Percentiles rank a stretch among this genome's conserved stretches.
These are phyloP conservation scores for Ceratocystis destructans DNA, from an alignment of 2,329 filamentous ascomycete species.

Conservation along the genomic window DNA sequence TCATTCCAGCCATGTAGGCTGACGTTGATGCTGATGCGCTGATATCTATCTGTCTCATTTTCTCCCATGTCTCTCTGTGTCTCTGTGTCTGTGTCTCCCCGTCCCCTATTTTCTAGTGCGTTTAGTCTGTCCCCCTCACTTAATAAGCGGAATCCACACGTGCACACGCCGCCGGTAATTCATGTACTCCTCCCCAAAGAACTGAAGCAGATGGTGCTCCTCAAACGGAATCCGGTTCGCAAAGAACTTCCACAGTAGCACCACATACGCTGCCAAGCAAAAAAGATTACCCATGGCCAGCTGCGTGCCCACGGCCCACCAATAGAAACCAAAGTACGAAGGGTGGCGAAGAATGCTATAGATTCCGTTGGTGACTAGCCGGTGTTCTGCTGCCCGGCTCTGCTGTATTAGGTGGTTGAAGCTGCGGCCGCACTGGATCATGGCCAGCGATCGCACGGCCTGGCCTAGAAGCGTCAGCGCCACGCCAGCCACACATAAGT, in stretches of 20 bases:
- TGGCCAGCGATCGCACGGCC: conserved; percentile 61
- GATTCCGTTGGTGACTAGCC: conserved; percentile 69
- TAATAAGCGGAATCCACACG: conserved; percentile 63
- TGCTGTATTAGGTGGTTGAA: conserved; percentile 84
- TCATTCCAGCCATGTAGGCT: too few relatives aligned
- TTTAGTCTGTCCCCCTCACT: neutral
- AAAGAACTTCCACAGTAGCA: conserved; percentile 81
- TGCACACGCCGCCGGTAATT: conserved; percentile 56
- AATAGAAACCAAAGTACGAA: conserved; percentile 96
- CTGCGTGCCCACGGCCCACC: conserved; percentile 94
- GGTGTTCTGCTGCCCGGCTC: conserved; percentile 52
- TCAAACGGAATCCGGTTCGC: conserved; percentile 58
- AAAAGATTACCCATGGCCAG: conserved; percentile 72
- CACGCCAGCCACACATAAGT: conserved; percentile 36
- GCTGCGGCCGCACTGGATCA: conserved; percentile 75
- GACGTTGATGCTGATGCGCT: too few relatives aligned
- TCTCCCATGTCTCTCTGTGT: neutral
- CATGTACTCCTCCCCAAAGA: conserved; percentile 75
- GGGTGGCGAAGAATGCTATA: conserved; percentile 71
- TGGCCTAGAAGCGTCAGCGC: conserved; percentile 57
- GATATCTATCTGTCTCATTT: too few relatives aligned
- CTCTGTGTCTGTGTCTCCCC: neutral
- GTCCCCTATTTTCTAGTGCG: too few relatives aligned
- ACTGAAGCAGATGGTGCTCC: conserved; percentile 60
- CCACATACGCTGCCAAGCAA: conserved; percentile 59